Evolutionary conservation across 257 asterid genomes (phyloP).

Genomic region (Solanum appendiculatum): DNA sequence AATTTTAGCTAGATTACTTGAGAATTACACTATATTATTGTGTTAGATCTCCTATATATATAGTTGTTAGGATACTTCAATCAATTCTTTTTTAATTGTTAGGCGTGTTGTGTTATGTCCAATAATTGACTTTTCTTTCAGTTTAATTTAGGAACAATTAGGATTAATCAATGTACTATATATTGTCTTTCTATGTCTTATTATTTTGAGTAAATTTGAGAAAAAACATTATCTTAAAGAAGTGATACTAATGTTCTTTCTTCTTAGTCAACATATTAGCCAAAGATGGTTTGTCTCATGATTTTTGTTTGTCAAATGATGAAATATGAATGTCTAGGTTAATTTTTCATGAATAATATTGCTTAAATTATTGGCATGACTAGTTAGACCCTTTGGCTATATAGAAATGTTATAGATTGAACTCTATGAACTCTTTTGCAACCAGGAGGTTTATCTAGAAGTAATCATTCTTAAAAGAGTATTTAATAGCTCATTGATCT

Average conservation of each 20-base stretch:
- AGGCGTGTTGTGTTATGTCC: not conserved
- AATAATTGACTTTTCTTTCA: not conserved
- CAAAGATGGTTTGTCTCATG: not conserved
- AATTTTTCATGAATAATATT: not conserved
- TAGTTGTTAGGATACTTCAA: conserved; percentile 15
- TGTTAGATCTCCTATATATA: not conserved
- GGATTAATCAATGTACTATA: not conserved
- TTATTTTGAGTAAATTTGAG: not conserved
- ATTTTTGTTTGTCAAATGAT: not conserved
- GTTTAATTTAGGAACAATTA: not conserved
- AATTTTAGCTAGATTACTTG: not conserved
- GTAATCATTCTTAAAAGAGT: not conserved
- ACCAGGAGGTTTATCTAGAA: not conserved
- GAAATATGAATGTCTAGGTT: not conserved
- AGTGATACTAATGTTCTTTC: not conserved
- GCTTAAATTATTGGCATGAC: not conserved
- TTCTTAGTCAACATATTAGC: not conserved
- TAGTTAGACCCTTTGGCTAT: not conserved
- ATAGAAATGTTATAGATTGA: not conserved
- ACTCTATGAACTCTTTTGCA: not conserved
- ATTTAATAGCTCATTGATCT: not conserved
- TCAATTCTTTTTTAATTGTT: not conserved
- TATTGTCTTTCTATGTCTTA: not conserved
- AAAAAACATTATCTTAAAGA: not conserved
- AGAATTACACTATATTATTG: not conserved